These are phyloP conservation scores for Backusella macrospora DNA, from an alignment of 192 early-diverging fungal species.

Conservation along the genomic window DNA sequence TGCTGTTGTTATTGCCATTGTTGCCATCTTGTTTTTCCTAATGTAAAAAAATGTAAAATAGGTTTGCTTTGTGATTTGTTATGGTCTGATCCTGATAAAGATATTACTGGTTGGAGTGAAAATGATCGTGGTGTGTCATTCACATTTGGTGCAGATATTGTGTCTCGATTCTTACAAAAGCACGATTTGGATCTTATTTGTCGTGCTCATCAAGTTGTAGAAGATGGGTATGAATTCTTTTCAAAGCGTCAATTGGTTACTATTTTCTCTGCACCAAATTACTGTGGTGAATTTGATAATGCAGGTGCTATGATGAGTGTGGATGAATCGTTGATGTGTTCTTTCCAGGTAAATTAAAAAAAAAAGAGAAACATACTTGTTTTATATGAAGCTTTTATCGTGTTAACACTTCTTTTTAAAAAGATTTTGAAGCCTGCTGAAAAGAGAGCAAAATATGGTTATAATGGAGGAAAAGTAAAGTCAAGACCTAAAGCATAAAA, in stretches of 20 bases:
- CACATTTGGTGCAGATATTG: slow-evolving; percentile 97
- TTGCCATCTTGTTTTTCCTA: neutral
- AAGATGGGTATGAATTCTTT: slow-evolving; percentile 99
- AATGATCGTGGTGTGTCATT: slow-evolving; percentile 96
- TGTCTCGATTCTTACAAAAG: slow-evolving; percentile 89
- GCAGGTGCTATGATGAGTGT: slow-evolving; percentile 90
- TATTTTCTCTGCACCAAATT: no score
- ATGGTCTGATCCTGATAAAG: slow-evolving; percentile 98
- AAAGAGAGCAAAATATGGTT: slow-evolving; percentile 79
- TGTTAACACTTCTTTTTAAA: neutral
- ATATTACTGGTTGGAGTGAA: slow-evolving; percentile 93
- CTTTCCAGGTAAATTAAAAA: slow-evolving; percentile 71
- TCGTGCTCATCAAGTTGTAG: slow-evolving; percentile 97
- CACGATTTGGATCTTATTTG: slow-evolving; percentile 98
- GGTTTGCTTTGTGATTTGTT: slow-evolving; percentile 92
- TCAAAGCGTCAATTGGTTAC: slow-evolving; percentile 95
- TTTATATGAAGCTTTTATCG: no score
- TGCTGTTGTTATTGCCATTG: neutral
- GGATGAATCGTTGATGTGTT: slow-evolving; percentile 84
- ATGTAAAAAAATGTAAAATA: slow-evolving; percentile 29
- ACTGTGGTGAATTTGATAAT: no score
- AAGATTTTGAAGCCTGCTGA: slow-evolving; percentile 97
- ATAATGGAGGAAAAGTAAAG: slow-evolving; percentile 18
- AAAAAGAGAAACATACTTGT: neutral
- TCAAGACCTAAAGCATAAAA: slow-evolving; percentile 15